Evolutionary conservation across 73 alveolate species (phyloP).

Genomic region (Paraurostyla sp.): DNA sequence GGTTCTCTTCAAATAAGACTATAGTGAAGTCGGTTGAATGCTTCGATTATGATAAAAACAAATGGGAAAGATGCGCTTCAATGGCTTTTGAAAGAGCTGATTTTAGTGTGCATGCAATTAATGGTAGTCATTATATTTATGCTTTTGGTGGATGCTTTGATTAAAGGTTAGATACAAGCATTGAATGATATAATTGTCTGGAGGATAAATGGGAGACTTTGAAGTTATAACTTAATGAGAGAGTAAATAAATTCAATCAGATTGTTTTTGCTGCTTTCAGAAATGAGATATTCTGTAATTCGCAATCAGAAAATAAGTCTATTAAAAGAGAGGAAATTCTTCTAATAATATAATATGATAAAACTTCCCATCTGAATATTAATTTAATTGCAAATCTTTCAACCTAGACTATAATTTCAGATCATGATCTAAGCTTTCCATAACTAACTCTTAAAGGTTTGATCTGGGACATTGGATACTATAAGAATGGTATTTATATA

Average conservation of each 20-base stretch:
- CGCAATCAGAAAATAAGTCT: neutral
- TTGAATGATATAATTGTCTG: slow-evolving; percentile 7
- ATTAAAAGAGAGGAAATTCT: neutral
- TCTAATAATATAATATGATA: too few species aligned
- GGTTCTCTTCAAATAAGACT: slow-evolving; percentile 11
- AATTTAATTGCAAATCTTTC: neutral
- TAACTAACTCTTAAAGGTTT: neutral
- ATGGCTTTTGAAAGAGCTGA: slow-evolving; percentile 46
- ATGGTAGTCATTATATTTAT: slow-evolving; percentile 1
- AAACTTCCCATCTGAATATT: neutral
- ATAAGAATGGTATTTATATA: neutral
- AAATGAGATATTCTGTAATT: neutral
- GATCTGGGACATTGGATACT: slow-evolving; percentile 7
- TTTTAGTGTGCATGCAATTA: neutral
- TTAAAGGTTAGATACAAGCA: neutral
- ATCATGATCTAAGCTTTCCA: neutral
- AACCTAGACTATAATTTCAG: neutral
- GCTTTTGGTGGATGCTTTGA: slow-evolving; percentile 48
- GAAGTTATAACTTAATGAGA: neutral
- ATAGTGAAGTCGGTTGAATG: slow-evolving; percentile 11
- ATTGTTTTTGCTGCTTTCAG: neutral
- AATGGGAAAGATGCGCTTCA: neutral
- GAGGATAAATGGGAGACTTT: slow-evolving; percentile 17
- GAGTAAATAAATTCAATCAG: neutral
- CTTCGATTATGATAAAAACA: slow-evolving; percentile 22